Base-by-base conservation (phyloP, 2,329 filamentous ascomycete species). In the Penicillium glabrum region DNA sequence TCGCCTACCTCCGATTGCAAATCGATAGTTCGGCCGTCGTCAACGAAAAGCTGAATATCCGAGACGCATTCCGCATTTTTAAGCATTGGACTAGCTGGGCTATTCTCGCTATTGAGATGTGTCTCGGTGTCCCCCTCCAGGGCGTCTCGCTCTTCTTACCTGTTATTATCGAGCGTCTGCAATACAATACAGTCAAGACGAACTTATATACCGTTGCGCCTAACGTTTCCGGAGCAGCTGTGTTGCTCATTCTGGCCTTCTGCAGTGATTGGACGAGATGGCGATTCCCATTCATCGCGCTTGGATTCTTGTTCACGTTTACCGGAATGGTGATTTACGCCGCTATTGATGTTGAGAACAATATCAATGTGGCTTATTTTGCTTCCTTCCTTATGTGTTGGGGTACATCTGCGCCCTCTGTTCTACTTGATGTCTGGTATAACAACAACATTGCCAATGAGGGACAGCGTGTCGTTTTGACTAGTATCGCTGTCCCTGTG, bases 381-480 rank as follows among this genome's bases (percentile, higher is more conserved):
- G 86, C 88, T 4, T 85, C 82, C 48, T 91, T 90, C 69, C 86
- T 91, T 84, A 89, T 90, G 86, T 87, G 84, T 8, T 89, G 87
- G 62, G 66, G 66, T 26, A 66, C 86, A 81, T n/a, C 87, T 85
- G 3, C 88, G 85, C 0, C 87, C 80, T 7, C 87, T 86, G 29
- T 78, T 89, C 27, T 78, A 87, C 16, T 68, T 6, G 73, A 85
- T 62, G 74, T 83, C 61, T 86, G 84, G 86, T 90, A 90, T 74
- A 90, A 89, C 74, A 91, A 91, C 77, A 91, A 91, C 69, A 83
- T 90, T 53, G 87, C 88, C 1, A 82, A 91, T 64, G 88, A 91
- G 72, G 86, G 86, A 53, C 82, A 84, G 31, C 84, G 89, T 47
- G 79, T 89, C 3, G 80, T 85, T 1, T 77, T 90, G 16, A 90